A percentile compares a stretch with the other conserved stretches of the same genome.
Conservation (phyloP, 1,139 yeast species). For the Yamadazyma epiphylla region DNA sequence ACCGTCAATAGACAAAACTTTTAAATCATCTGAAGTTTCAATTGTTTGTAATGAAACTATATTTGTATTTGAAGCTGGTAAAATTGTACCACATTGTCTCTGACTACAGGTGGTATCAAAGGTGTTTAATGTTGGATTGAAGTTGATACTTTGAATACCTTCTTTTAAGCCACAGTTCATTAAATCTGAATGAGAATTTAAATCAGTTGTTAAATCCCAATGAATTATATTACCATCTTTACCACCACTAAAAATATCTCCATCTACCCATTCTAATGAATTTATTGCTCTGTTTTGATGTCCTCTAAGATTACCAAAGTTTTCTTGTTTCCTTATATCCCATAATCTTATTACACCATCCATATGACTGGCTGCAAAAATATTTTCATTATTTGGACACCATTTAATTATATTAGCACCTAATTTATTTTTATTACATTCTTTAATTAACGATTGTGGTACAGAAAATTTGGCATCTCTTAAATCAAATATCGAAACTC, state of each 20-base stretch:
- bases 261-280: constrained; percentile 59
- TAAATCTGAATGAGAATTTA: constrained; percentile 17
- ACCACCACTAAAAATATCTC: constrained; percentile 62
- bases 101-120: constrained; percentile 31
- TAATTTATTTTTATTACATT: constrained; percentile 16
- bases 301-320: constrained; percentile 52
- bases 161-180: constrained; percentile 43
- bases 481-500: constrained; percentile 66
- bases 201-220: constrained; percentile 56
- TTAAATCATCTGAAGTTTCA: constrained; percentile 25
- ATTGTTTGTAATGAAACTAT: constrained; percentile 43
- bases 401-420: constrained; percentile 50
- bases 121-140: constrained; percentile 28
- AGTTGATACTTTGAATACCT: constrained; percentile 42
- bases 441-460: constrained; percentile 20
- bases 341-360: constrained; percentile 62
- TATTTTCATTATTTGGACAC: constrained; percentile 57
- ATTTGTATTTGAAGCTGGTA: constrained; percentile 54
- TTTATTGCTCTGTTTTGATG: constrained; percentile 51
- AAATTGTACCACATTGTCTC: constrained; percentile 58
- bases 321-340: constrained; percentile 67
- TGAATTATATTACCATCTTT: constrained; percentile 69
- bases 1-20: constrained; percentile 51
- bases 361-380: constrained; percentile 64
- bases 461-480: constrained; percentile 41